Percentiles rank a stretch among this genome's conserved stretches.
Evolutionary conservation across 352 stramenopile genomes (phyloP).

Genomic region (Phytopythium boreale): DNA sequence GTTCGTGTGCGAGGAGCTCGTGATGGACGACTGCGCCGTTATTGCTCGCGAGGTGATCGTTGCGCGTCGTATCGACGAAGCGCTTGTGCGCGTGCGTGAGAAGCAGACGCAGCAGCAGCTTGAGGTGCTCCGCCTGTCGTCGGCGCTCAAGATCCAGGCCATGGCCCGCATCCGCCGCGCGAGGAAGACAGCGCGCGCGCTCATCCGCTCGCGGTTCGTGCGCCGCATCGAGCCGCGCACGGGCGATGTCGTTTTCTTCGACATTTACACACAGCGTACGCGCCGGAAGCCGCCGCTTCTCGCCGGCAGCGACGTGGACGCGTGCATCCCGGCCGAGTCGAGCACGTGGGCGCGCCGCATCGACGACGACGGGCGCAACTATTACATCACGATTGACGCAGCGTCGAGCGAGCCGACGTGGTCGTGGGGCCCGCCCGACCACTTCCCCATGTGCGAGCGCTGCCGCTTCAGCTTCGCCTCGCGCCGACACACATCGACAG

Average conservation of each 20-base stretch:
- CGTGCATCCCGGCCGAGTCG: slow-evolving; percentile 54
- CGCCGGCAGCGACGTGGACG: slow-evolving; percentile 44
- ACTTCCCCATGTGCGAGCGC: slow-evolving; percentile 50
- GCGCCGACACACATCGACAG: slow-evolving; percentile 38
- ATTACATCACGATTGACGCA: slow-evolving; percentile 47
- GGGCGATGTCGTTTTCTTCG: slow-evolving; percentile 58
- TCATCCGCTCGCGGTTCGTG: slow-evolving; percentile 52
- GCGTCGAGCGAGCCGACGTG: slow-evolving; percentile 18
- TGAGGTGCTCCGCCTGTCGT: slow-evolving; percentile 26
- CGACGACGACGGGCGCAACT: slow-evolving; percentile 41
- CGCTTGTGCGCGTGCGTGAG: slow-evolving; percentile 23
- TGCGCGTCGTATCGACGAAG: slow-evolving; percentile 44
- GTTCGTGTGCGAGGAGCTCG: slow-evolving; percentile 62
- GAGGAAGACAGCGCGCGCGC: slow-evolving; percentile 28
- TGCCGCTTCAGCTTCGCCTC: slow-evolving; percentile 59
- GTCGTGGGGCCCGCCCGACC: slow-evolving; percentile 41
- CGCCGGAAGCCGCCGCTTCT: slow-evolving; percentile 34
- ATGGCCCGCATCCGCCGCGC: slow-evolving; percentile 59
- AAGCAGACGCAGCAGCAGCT: slow-evolving; percentile 32
- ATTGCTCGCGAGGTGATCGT: slow-evolving; percentile 65
- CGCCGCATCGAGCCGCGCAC: slow-evolving; percentile 59
- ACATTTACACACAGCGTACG: slow-evolving; percentile 37
- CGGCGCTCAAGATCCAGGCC: slow-evolving; percentile 59
- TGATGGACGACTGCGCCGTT: slow-evolving; percentile 57
- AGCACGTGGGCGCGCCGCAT: slow-evolving; percentile 54